Conservation (phyloP, 2,329 filamentous ascomycete species). For the Dactylellina leptospora region DNA sequence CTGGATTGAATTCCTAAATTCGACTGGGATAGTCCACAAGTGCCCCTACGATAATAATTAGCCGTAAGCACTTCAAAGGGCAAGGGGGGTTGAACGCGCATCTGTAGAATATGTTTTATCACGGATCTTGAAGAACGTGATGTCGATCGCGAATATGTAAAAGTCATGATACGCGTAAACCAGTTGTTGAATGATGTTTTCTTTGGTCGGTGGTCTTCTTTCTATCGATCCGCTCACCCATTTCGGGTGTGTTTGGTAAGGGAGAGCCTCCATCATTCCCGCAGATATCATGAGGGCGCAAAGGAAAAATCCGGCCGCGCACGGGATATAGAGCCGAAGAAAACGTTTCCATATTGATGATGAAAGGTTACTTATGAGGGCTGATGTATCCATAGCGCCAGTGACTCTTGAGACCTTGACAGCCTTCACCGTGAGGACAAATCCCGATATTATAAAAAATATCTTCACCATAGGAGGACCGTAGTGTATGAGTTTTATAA, state of each 20-base stretch:
- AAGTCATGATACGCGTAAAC: constrained; percentile 4
- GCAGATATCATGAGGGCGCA: constrained; percentile 25
- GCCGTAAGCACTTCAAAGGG: constrained; percentile 36
- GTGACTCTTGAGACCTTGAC: constrained; percentile 13
- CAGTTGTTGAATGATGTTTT: constrained; percentile 18
- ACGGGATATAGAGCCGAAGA: constrained; percentile 29
- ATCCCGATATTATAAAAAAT: constrained; percentile 40
- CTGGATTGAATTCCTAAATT: constrained; percentile 24
- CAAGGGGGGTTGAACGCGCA: constrained; percentile 6
- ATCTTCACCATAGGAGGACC: constrained; percentile 36
- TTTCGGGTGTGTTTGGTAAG: background rate
- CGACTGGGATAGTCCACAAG: constrained; percentile 38
- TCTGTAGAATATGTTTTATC: constrained; percentile 12
- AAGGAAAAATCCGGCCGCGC: constrained; percentile 19
- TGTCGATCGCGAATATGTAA: constrained; percentile 20
- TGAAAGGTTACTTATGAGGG: constrained; percentile 17
- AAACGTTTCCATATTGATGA: constrained; percentile 36
- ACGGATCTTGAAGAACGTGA: constrained; percentile 11
- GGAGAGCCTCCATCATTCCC: constrained; percentile 25
- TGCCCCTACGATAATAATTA: constrained; percentile 59
- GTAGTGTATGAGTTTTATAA: constrained; percentile 29
- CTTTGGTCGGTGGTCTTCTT: constrained; percentile 8
- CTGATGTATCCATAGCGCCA: background rate
- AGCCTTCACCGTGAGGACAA: constrained; percentile 23
- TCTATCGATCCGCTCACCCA: constrained; percentile 17